Base-by-base conservation (phyloP, 352 stramenopile genomes). In the Pythium biforme region DNA sequence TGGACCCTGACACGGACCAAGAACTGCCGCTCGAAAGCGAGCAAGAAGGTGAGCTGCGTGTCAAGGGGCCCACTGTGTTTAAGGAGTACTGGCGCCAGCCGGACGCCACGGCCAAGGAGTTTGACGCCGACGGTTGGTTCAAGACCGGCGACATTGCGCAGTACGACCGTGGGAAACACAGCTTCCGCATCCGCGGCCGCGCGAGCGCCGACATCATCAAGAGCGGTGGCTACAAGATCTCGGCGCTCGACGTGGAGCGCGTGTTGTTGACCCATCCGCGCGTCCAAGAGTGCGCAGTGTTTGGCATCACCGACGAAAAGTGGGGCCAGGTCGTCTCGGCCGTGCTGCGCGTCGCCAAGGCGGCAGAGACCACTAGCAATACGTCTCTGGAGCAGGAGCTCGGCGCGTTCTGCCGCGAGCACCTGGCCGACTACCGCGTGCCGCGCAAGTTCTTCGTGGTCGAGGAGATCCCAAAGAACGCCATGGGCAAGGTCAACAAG, bases 401-500 rank as follows among this genome's bases (percentile, higher is more conserved):
- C 11, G 15, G 72, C 25, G 65, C 70, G 0, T 97, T 90, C 49
- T 72, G 74, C 22, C 75, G 81, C 49, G 48, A 82, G 27, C 70
- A 87, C 40, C 65, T 97, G n/a, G 86, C 89, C 17, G 77, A 74
- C 34, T 97, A 97, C 64, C 90, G 93, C 45, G 72, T 83, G 41
- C 91, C 91, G 10, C 80, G 80, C 22, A 73, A 74, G 25, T 81
- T 95, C 47, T 79, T 92, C 43, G 73, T 96, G 26, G 76, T 96
- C 8, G 70, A 92, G 10, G 70, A 79, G 45, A 94, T 97, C 53
- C 88, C 90, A 19, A 96, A 97, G 50, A 97, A 97, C 63, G 89
- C 90, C 2, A 98, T 98, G 90, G 90, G 90, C 31, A 98, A 98
- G 61, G 83, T 98, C 52, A 96, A 96, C 75, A 97, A 97, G 66